Conservation (phyloP, 306 rosid genomes). For the Psophocarpus tetragonolobus region DNA sequence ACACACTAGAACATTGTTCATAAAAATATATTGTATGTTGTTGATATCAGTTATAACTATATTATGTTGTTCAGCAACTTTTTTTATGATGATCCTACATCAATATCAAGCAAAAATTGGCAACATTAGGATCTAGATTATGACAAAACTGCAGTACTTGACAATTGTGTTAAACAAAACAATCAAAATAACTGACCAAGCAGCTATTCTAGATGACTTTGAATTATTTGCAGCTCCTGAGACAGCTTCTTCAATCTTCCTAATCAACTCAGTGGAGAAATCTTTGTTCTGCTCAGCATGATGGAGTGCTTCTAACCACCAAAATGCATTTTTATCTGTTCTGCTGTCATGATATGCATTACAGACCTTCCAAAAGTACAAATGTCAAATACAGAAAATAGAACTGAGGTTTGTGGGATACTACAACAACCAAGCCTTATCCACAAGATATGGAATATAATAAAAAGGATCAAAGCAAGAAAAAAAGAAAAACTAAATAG, state of each 20-base stretch:
- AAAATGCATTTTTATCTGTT: constrained; percentile 47
- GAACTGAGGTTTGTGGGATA: neutral
- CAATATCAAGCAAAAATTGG: constrained; percentile 16
- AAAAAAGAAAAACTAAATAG: neutral
- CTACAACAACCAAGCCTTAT: neutral
- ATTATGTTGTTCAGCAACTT: constrained; percentile 5
- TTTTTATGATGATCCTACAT: constrained; percentile 6
- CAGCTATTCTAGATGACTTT: constrained; percentile 56
- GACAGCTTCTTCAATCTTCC: constrained; percentile 90
- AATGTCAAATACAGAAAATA: constrained; percentile 7
- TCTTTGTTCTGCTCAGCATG: constrained; percentile 80
- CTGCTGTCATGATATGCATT: constrained; percentile 44
- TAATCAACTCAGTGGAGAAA: constrained; percentile 62
- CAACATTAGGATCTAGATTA: constrained; percentile 13
- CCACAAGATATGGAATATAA: neutral
- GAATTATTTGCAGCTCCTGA: constrained; percentile 65
- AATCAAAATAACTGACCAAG: constrained; percentile 60
- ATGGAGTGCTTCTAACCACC: constrained; percentile 95
- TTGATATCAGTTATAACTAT: constrained; percentile 1
- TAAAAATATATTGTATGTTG: neutral
- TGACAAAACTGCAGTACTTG: constrained; percentile 11
- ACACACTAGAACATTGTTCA: neutral
- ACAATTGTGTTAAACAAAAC: constrained; percentile 11
- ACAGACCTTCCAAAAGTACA: constrained; percentile 57
- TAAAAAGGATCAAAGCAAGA: neutral